These are phyloP conservation scores for Russula emetica DNA, from an alignment of 768 basidiomycete genomes.

Conservation along the genomic window DNA sequence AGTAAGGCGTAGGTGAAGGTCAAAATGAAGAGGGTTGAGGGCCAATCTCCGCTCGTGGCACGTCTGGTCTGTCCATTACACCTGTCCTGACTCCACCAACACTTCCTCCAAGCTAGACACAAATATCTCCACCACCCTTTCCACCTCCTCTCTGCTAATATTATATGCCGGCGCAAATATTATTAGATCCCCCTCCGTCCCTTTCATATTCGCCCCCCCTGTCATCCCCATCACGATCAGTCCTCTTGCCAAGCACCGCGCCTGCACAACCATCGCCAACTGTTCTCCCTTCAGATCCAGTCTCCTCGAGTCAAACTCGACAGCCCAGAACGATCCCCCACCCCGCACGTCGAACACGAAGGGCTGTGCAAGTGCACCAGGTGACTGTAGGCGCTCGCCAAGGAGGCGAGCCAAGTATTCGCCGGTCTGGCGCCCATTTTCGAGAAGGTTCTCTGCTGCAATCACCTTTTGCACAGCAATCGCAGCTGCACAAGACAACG, in stretches of 20 bases:
- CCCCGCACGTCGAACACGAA: constrained; percentile 80
- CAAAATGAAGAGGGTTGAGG: constrained; percentile 17
- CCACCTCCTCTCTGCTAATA: constrained; percentile 62
- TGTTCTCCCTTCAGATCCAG: constrained; percentile 48
- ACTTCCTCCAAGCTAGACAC: constrained; percentile 66
- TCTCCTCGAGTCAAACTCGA: constrained; percentile 73
- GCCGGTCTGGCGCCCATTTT: constrained; percentile 57
- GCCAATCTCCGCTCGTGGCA: constrained; percentile 25
- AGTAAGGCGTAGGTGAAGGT: background rate
- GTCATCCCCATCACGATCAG: constrained; percentile 70
- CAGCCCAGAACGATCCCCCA: constrained; percentile 75
- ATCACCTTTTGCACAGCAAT: constrained; percentile 79
- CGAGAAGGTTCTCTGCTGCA: constrained; percentile 61
- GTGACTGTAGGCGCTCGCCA: constrained; percentile 47
- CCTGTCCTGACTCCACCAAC: constrained; percentile 32
- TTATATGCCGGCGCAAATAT: constrained; percentile 82
- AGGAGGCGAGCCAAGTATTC: constrained; percentile 55
- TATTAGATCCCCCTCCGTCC: constrained; percentile 66
- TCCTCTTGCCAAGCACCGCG: constrained; percentile 59
- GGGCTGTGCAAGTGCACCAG: constrained; percentile 55
- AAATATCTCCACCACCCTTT: constrained; percentile 61
- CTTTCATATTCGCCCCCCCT: constrained; percentile 65
- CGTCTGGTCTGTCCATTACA: background rate
- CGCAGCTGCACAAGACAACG: constrained; percentile 71
- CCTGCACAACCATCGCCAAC: constrained; percentile 71